These are phyloP conservation scores for Metschnikowia santaceciliae DNA, from an alignment of 805 yeast species.

Conservation along the genomic window DNA sequence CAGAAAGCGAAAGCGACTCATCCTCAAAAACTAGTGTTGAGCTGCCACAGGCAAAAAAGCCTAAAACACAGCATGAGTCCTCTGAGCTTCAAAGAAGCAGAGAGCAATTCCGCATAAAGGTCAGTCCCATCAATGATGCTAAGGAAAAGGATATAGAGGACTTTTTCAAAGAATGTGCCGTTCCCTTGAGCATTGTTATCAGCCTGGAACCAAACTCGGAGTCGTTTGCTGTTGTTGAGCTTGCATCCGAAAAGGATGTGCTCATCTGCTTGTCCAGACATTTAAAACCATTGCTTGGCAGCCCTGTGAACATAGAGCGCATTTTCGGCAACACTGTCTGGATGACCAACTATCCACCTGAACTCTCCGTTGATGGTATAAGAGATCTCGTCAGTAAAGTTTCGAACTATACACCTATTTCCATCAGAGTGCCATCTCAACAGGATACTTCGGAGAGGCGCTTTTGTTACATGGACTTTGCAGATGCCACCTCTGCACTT, in stretches of 20 bases:
- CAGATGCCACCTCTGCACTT: conserved; percentile 45
- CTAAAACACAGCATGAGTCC: neutral
- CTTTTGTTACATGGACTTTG: conserved; percentile 69
- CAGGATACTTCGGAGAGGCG: conserved; percentile 52
- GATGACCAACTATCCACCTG: conserved; percentile 72
- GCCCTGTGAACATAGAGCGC: conserved; percentile 43
- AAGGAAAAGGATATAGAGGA: conserved; percentile 36
- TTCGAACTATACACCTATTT: conserved; percentile 34
- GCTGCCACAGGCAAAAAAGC: neutral
- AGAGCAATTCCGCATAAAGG: conserved; percentile 57
- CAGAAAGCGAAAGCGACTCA: neutral
- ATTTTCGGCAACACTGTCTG: conserved; percentile 54
- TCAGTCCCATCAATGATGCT: conserved; percentile 44
- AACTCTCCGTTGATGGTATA: conserved; percentile 38
- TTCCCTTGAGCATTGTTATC: conserved; percentile 32
- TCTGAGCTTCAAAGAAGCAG: conserved; percentile 43
- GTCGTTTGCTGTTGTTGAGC: conserved; percentile 55
- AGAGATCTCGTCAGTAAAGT: conserved; percentile 33
- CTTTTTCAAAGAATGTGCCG: conserved; percentile 63
- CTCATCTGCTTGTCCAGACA: conserved; percentile 60
- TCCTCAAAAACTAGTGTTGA: neutral
- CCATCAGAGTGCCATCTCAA: conserved; percentile 63
- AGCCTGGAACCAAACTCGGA: conserved; percentile 5
- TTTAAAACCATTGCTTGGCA: conserved; percentile 42
- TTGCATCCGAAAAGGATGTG: conserved; percentile 43